These are phyloP conservation scores for Rhodotorula sp. DNA, from an alignment of 1,284 basidiomycete species.

Conservation along the genomic window DNA sequence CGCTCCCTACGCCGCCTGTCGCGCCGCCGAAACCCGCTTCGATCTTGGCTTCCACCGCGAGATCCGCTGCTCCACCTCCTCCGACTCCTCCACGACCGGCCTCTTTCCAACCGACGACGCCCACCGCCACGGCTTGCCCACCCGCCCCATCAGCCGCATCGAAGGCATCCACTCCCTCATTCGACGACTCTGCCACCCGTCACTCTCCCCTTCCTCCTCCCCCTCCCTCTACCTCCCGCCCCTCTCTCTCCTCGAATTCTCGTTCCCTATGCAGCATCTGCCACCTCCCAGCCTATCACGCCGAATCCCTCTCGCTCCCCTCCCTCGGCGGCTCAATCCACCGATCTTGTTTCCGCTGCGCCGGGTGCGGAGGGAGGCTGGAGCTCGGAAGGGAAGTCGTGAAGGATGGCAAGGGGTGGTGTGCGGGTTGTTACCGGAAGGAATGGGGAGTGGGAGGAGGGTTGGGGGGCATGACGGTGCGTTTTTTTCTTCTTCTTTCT, in stretches of 20 bases:
- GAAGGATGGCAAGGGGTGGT: conserved; percentile 20
- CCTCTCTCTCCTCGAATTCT: not conserved
- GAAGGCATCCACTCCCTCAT: not conserved
- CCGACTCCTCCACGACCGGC: not conserved
- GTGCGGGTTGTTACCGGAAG: conserved; percentile 21
- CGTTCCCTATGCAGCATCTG: conserved; percentile 21
- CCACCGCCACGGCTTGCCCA: not conserved
- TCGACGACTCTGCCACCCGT: not conserved
- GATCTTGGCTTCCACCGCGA: no score
- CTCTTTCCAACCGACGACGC: not conserved
- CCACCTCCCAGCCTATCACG: conserved; percentile 22
- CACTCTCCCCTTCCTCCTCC: not conserved
- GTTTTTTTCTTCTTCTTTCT: not conserved
- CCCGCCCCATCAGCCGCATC: no score
- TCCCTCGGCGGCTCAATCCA: not conserved
- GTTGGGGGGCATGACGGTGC: conserved; percentile 17
- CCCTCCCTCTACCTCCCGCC: not conserved
- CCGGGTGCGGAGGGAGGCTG: conserved; percentile 18
- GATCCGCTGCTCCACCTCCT: not conserved
- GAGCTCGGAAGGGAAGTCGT: conserved; percentile 9
- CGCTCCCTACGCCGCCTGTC: not conserved
- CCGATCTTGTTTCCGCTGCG: conserved; percentile 29
- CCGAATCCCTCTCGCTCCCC: conserved; percentile 22
- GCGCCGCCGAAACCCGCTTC: not conserved
- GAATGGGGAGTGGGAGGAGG: conserved; percentile 13